These are phyloP conservation scores for Coniella lustricola DNA, from an alignment of 2,329 filamentous ascomycete genomes.

Conservation along the genomic window DNA sequence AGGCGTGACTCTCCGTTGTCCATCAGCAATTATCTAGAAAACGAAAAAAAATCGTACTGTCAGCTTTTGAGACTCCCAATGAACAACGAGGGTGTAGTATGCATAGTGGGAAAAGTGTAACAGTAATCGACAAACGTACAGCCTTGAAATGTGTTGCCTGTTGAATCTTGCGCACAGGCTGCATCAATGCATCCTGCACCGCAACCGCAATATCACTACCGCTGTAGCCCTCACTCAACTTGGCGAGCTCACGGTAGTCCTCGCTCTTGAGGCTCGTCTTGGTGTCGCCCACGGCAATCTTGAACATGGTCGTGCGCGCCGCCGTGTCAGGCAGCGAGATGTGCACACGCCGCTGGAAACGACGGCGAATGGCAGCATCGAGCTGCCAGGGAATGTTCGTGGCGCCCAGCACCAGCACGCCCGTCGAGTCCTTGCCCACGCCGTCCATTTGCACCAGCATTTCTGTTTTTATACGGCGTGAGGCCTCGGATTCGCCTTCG, in stretches of 20 bases:
- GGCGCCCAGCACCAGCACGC: slow-evolving; percentile 88
- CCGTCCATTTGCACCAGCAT: slow-evolving; percentile 99
- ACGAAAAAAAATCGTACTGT: neutral
- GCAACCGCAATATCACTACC: slow-evolving; percentile 94
- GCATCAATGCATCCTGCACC: slow-evolving; percentile 95
- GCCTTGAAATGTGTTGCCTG: slow-evolving; percentile 97
- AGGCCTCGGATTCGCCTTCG: slow-evolving; percentile 96
- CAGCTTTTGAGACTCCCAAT: neutral
- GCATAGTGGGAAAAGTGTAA: neutral
- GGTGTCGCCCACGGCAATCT: slow-evolving; percentile 86
- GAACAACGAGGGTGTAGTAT: neutral
- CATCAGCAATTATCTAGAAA: slow-evolving; percentile 62
- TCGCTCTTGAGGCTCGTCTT: slow-evolving; percentile 72
- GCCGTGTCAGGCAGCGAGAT: slow-evolving; percentile 85
- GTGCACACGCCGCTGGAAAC: slow-evolving; percentile 93
- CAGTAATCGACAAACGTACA: slow-evolving; percentile 43
- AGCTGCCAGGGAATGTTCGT: slow-evolving; percentile 99
- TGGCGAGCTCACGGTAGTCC: slow-evolving; percentile 74
- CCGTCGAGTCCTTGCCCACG: slow-evolving; percentile 90
- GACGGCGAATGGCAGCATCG: slow-evolving; percentile 87
- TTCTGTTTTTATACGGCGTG: slow-evolving; percentile 95
- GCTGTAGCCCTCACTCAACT: slow-evolving; percentile 86
- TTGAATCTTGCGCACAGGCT: slow-evolving; percentile 92
- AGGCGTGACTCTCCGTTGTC: slow-evolving; percentile 65
- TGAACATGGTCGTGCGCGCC: slow-evolving; percentile 90